Evolutionary conservation across 306 rosid genomes (phyloP), one percentile per base, ranked within the genome.

Genomic region (Canavalia ensiformis): DNA sequence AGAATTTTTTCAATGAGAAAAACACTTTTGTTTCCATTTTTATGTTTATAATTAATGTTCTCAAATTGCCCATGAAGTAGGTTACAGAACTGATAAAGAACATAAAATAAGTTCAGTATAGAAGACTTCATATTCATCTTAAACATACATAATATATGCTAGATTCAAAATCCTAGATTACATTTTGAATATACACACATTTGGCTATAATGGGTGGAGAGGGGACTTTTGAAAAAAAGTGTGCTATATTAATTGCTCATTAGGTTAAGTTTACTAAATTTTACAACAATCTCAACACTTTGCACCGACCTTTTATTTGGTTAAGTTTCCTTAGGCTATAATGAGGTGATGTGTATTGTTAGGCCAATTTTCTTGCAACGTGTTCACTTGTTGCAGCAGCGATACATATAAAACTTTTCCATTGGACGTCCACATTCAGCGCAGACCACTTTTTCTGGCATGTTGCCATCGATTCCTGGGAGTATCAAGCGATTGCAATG

Each of bases 391-490:
- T 39, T 77, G 83, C 91, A 86, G 75, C 91, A 88, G 8, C 85
- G 88, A 58, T 81, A 88, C 89, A 78, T 81, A 68, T 69, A 77
- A 84, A 83, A 84, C 57, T 74, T 88, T 12, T 86, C 86, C 89
- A 88, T 88, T 8, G 77, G 50, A 7, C 44, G 67, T 3, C 88
- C 69, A 75, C 91, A 88, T 55, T 88, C 91, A 37, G 83, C 86
- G 4, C 91, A 88, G 0, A 25, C 72, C 25, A 88, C 54, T 37
- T 55, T 78, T 3, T 86, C 83, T 6, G 81, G 86, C 11, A 49
- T 52, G 2, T 34, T 79, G 0, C 83, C 88, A n/a, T 56, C 47
- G 66, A 45, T 46, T 41, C 54, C 86, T 8, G 91, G 89, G 2
- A 88, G 80, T 34, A 83, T 74, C 77, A 88, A 72, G 3, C 88